phyloP scores from a whole-genome alignment of 768 basidiomycete species.

The Leccinum broughii region DNA sequence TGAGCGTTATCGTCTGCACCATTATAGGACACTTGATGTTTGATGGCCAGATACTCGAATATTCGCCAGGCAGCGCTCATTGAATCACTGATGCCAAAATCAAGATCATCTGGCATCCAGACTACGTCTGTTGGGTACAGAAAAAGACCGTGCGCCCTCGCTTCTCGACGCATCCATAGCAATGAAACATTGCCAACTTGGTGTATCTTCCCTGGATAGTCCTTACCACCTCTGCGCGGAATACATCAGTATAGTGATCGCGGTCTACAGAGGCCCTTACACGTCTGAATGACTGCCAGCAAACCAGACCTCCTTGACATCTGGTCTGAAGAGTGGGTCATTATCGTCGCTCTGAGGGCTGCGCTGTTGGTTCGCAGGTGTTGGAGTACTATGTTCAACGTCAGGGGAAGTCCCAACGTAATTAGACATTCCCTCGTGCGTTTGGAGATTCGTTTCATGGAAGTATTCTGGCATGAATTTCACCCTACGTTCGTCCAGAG shows the following conservation, averaged over 20 bases:
- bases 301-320: neutral
- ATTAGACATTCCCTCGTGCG: neutral
- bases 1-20: neutral
- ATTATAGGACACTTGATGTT: neutral
- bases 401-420: neutral
- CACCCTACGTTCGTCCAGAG: neutral
- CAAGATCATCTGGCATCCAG: neutral
- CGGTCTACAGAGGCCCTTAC: neutral
- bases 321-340: neutral
- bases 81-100: neutral
- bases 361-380: fast-evolving
- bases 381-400: neutral
- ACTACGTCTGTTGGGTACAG: neutral
- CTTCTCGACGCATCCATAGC: neutral
- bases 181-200: neutral
- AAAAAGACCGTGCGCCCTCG: neutral
- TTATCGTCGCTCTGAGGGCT: neutral
- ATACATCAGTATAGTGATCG: neutral
- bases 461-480: neutral
- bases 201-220: neutral
- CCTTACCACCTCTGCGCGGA: neutral
- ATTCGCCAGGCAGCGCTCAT: neutral
- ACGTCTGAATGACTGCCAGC: neutral
- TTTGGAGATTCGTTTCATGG: neutral
- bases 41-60: neutral